Evolutionary conservation across 495 filamentous ascomycete genomes (phyloP), one percentile per base, ranked within the genome.

Genomic region (Penicillium goetzii): DNA sequence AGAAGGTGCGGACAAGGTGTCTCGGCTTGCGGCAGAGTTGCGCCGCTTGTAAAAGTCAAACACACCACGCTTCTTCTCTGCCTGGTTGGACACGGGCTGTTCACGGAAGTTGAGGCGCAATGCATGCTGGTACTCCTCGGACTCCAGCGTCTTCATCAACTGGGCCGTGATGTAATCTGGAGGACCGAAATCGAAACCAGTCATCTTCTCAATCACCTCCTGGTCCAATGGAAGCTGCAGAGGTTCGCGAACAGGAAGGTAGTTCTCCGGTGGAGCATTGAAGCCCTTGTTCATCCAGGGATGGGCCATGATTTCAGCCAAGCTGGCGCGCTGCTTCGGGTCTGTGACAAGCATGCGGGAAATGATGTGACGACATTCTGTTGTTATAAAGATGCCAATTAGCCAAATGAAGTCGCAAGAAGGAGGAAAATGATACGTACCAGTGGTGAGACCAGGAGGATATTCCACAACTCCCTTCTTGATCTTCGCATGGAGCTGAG

Each of bases 271-370:
- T 40, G 92, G 87, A 5, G 82, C 83, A 64, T 81, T 87, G 74
- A 92, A 97, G 21, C 93, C 93, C 77, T 99, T 99, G 52, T 89
- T 90, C 83, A 98, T 92, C 95, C 95, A 99, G 4, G 95, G 92
- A 72, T 99, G 96, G 67, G 85, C 91, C 87, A 98, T 91, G 66
- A 99, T 97, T 76, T 99, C 95, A 53, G 85, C 79, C 70, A 99
- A 85, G 56, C 85, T 92, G 25, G 94, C 92, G 61, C 95, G 86
- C 69, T 97, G 87, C 72, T 81, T 88, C 25, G 96, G 96, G 68
- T 98, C 93, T 10, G 95, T 98, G 15, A 97, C 94, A 56, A 99
- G 84, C 95, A 99, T 99, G 59, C 93, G 85, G 4, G 92, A 93
- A 33, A 99, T 92, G 59, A 99, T 87, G 75, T 93, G 87, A 56